These are phyloP conservation scores for Kodamaea fungicola DNA, from an alignment of 1,139 yeast genomes.

Conservation along the genomic window DNA sequence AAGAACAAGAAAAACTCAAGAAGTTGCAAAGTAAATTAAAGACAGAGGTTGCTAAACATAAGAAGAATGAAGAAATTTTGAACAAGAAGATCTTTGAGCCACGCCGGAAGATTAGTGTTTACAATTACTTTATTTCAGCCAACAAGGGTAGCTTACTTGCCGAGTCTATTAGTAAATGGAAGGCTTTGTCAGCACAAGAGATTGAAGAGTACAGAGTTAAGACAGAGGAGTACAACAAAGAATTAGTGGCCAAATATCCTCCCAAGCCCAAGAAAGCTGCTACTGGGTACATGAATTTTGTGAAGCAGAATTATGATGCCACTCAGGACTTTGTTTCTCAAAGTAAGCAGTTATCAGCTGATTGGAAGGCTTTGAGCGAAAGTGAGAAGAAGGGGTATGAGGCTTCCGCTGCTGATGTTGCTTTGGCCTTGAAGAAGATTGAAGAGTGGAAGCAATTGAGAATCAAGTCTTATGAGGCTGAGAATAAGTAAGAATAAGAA, in stretches of 20 bases:
- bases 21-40: constrained; percentile 19
- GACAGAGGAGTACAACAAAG: constrained; percentile 29
- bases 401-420: constrained; percentile 18
- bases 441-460: constrained; percentile 29
- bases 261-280: constrained; percentile 37
- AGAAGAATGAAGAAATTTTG: constrained; percentile 9
- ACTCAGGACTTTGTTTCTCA: constrained; percentile 25
- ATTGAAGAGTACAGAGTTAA: constrained; percentile 20
- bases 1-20: constrained; percentile 22
- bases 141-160: constrained; percentile 12
- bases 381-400: constrained; percentile 30
- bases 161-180: constrained; percentile 23
- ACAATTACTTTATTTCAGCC: constrained; percentile 28
- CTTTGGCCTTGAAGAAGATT: constrained; percentile 18
- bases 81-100: constrained; percentile 26
- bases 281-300: constrained; percentile 28
- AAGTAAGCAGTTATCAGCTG: constrained; percentile 22
- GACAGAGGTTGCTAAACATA: constrained; percentile 13
- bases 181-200: constrained; percentile 23
- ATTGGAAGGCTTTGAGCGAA: constrained; percentile 30
- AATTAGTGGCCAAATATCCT: constrained; percentile 21
- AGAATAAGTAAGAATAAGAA: neutral
- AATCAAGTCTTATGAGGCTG: constrained; percentile 15
- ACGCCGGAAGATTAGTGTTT: constrained; percentile 24
- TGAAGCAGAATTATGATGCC: constrained; percentile 25